These are phyloP conservation scores for Trichocomaceae sp. DNA, from an alignment of 2,329 filamentous ascomycete species.

Conservation along the genomic window DNA sequence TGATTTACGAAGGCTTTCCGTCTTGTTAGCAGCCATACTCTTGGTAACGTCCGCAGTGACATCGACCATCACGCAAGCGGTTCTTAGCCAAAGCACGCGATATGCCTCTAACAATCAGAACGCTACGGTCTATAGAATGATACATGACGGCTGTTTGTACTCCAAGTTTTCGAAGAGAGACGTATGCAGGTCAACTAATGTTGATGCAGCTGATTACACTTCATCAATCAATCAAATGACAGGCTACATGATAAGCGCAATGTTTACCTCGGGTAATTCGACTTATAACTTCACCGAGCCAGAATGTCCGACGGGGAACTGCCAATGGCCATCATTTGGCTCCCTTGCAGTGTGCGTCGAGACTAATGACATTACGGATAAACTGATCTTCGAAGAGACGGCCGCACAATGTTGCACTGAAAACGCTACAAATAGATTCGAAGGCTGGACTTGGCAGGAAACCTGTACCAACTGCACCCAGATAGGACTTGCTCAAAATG, in stretches of 20 bases:
- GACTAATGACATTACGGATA: constrained; percentile 9
- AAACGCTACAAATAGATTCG: neutral
- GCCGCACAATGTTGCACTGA: neutral
- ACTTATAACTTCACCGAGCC: constrained; percentile 4
- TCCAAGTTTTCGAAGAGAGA: neutral
- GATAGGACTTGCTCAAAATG: neutral
- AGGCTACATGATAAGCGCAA: constrained; percentile 5
- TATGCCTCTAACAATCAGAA: neutral
- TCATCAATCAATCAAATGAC: neutral
- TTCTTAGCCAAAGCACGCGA: neutral
- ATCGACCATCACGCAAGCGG: constrained; percentile 8
- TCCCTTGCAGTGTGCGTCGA: constrained; percentile 10
- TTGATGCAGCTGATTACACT: neutral
- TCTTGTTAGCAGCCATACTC: constrained; percentile 4
- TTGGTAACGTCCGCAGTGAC: constrained; percentile 6
- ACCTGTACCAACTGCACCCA: constrained; percentile 4
- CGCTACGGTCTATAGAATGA: neutral
- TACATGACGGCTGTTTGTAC: neutral
- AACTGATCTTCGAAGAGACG: neutral
- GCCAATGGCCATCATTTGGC: constrained; percentile 6
- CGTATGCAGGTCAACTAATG: neutral
- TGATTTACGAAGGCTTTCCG: neutral
- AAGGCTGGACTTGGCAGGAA: neutral
- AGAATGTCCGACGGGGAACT: constrained; percentile 6
- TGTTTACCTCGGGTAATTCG: constrained; percentile 2